Conservation (phyloP, 257 asterid genomes). For the Plectranthus barbatus region DNA sequence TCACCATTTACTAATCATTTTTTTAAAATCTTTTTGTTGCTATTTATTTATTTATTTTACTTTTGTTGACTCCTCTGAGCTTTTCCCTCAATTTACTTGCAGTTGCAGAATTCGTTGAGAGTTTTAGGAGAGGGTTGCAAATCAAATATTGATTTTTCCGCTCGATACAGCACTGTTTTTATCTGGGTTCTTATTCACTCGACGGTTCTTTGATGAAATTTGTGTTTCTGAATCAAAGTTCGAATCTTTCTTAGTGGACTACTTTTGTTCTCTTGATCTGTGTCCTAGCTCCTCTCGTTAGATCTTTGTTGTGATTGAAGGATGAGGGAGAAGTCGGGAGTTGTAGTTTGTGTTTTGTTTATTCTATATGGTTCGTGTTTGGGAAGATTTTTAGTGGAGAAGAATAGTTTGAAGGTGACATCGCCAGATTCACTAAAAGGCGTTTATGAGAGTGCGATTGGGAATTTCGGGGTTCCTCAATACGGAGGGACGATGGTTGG, state of each 20-base stretch:
- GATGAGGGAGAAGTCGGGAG: conserved; percentile 46
- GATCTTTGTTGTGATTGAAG: conserved; percentile 8
- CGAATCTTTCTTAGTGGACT: conserved; percentile 4
- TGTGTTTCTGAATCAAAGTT: background rate
- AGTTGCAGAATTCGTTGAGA: conserved; percentile 6
- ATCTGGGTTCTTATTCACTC: conserved; percentile 15
- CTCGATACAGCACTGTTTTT: conserved; percentile 1
- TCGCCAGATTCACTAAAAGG: conserved; percentile 62
- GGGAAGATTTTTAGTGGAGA: conserved; percentile 91
- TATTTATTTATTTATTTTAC: background rate
- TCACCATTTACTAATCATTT: too few relatives aligned
- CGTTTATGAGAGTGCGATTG: conserved; percentile 84
- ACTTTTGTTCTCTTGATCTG: conserved; percentile 7
- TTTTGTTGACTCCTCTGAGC: conserved; percentile 15
- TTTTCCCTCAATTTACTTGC: background rate
- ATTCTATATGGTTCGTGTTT: conserved; percentile 44
- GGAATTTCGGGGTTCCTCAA: conserved; percentile 93
- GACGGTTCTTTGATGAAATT: background rate
- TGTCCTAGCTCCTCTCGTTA: background rate
- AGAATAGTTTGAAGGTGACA: conserved; percentile 79
- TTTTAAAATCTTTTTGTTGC: too few relatives aligned
- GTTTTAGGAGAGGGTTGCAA: too few relatives aligned
- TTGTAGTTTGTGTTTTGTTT: conserved; percentile 35
- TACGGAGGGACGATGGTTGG: conserved; percentile 93
- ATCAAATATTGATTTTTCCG: conserved; percentile 8